Percentiles rank a stretch among this genome's conserved stretches.
Evolutionary conservation across 2,329 filamentous ascomycete species (phyloP).

Genomic region (Ophiostoma fasciatum): DNA sequence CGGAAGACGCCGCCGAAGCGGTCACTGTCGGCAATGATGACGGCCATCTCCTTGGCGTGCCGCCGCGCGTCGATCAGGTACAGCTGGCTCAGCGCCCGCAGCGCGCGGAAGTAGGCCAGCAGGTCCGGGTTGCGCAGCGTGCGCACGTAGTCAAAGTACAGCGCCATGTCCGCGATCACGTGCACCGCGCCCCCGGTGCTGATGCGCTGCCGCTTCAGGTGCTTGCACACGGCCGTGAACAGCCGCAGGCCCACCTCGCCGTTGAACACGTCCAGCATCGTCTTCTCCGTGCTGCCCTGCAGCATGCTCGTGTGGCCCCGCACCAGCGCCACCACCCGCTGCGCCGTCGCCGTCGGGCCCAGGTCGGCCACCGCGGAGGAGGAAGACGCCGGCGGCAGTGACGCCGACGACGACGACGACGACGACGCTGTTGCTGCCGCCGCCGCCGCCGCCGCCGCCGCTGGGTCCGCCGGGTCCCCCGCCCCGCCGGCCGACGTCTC

Average conservation of each 20-base stretch:
- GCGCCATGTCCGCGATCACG: slow-evolving; percentile 91
- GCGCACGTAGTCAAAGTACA: slow-evolving; percentile 75
- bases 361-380: slow-evolving; percentile 12
- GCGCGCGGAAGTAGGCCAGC: slow-evolving; percentile 76
- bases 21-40: slow-evolving; percentile 82
- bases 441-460: slow-evolving; percentile 10
- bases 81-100: slow-evolving; percentile 87
- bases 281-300: slow-evolving; percentile 89
- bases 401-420: slow-evolving; percentile 18
- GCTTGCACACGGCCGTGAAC: slow-evolving; percentile 87
- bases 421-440: slow-evolving; percentile 15
- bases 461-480: not conserved
- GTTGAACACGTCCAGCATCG: slow-evolving; percentile 96
- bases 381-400: not conserved
- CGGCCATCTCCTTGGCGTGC: slow-evolving; percentile 88
- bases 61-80: slow-evolving; percentile 80
- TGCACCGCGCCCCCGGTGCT: slow-evolving; percentile 80
- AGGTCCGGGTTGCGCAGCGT: slow-evolving; percentile 72
- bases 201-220: slow-evolving; percentile 89
- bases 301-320: slow-evolving; percentile 86
- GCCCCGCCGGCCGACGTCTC: slow-evolving; percentile 13
- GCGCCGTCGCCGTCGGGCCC: slow-evolving; percentile 67
- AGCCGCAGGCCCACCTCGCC: slow-evolving; percentile 89
- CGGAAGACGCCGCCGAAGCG: slow-evolving; percentile 86
- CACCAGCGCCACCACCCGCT: slow-evolving; percentile 70